Evolutionary conservation across 257 asterid genomes (phyloP).

Genomic region (Solanum tacnaense): DNA sequence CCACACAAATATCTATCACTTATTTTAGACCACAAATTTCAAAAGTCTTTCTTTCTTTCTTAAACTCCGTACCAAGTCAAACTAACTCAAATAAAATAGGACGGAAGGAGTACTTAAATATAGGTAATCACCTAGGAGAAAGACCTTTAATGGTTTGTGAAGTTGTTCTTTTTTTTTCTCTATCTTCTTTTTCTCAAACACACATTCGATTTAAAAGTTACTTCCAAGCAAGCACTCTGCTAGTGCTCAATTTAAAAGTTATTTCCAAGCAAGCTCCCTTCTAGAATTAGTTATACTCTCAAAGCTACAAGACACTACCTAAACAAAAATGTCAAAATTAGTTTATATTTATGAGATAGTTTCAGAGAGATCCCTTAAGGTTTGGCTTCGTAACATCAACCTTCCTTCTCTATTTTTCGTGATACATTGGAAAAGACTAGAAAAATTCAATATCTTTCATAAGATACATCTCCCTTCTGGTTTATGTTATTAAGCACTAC

Average conservation of each 20-base stretch:
- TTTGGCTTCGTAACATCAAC: not conserved
- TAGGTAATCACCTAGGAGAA: not conserved
- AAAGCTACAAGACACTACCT: not conserved
- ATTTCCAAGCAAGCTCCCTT: not conserved
- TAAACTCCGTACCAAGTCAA: too few species aligned
- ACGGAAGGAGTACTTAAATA: not conserved
- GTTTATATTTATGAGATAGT: not conserved
- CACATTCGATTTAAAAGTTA: not conserved
- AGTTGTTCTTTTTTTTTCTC: not conserved
- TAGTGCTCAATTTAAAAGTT: not conserved
- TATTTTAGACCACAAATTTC: too few species aligned
- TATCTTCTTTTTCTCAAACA: not conserved
- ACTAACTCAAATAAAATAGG: too few species aligned
- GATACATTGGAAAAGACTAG: not conserved
- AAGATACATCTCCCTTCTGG: not conserved
- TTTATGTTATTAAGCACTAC: not conserved
- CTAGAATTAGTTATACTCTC: not conserved
- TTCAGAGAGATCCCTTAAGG: not conserved
- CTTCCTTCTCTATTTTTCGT: not conserved
- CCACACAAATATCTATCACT: not conserved
- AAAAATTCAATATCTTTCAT: not conserved
- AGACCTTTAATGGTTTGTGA: not conserved
- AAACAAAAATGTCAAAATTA: not conserved
- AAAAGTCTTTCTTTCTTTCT: too few species aligned
- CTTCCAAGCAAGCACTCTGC: not conserved